A percentile compares a stretch with the other conserved stretches of the same genome.
phyloP scores from a whole-genome alignment of 495 filamentous ascomycete species.

The Aspergillus sclerotiicarbonarius region DNA sequence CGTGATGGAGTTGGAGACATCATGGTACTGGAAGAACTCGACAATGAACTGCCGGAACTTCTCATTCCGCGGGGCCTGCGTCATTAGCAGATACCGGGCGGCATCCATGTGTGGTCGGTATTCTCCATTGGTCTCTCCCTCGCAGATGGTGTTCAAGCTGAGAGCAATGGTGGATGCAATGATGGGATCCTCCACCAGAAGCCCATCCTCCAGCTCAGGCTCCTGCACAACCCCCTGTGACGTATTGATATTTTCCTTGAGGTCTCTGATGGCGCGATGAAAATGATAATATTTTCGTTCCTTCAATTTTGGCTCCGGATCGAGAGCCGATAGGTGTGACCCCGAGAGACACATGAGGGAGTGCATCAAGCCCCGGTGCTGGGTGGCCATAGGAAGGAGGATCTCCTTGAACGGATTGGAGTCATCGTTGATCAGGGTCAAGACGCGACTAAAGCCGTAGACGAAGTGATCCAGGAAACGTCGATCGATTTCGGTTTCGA shows the following conservation, averaged over 20 bases:
- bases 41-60: constrained; percentile 77
- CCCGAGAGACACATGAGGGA: constrained; percentile 84
- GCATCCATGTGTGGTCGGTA: constrained; percentile 80
- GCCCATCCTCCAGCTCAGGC: constrained; percentile 34
- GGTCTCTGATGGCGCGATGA: constrained; percentile 43
- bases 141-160: constrained; percentile 74
- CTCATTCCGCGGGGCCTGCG: constrained; percentile 57
- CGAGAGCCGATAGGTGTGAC: constrained; percentile 65
- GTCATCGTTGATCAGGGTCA: constrained; percentile 80
- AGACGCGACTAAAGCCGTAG: constrained; percentile 71
- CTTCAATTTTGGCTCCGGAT: constrained; percentile 42
- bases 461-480: constrained; percentile 87
- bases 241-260: constrained; percentile 45
- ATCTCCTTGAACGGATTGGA: constrained; percentile 89
- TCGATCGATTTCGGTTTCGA: constrained; percentile 82
- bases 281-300: constrained; percentile 51
- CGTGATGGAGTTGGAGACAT: constrained; percentile 78
- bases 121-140: constrained; percentile 72
- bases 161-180: constrained; percentile 84
- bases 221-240: constrained; percentile 31
- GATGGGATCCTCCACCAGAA: constrained; percentile 52
- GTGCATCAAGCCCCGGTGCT: constrained; percentile 87
- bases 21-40: constrained; percentile 92
- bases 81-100: constrained; percentile 67
- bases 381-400: constrained; percentile 79